A percentile compares a stretch with the other conserved stretches of the same genome.
phyloP scores from a whole-genome alignment of 2,329 filamentous ascomycete genomes.

The Fusarium multiceps region DNA sequence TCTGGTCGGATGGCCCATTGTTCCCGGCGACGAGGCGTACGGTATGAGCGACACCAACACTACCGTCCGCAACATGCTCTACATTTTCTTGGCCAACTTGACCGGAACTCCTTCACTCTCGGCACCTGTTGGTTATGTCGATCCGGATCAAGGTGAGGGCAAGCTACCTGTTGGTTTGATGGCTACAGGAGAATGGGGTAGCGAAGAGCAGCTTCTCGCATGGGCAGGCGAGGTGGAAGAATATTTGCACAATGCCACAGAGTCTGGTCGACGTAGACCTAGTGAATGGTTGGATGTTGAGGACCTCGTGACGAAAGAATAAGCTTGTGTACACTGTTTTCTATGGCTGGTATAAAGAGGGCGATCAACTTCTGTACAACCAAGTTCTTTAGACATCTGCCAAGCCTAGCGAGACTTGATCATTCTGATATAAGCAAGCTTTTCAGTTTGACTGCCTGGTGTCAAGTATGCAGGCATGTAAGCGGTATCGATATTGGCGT shows the following conservation, averaged over 20 bases:
- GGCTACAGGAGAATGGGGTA: conserved; percentile 75
- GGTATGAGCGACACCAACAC: conserved; percentile 80
- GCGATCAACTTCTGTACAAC: too few species aligned
- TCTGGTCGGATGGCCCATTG: conserved; percentile 77
- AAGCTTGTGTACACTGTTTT: not conserved
- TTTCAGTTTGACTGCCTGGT: not conserved
- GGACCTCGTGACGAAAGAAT: conserved; percentile 41
- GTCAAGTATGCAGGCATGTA: not conserved
- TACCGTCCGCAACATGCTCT: conserved; percentile 83
- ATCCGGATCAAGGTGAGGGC: conserved; percentile 66
- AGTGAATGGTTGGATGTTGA: conserved; percentile 70
- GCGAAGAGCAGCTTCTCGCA: conserved; percentile 70
- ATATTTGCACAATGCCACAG: conserved; percentile 62
- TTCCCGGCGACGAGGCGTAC: conserved; percentile 69
- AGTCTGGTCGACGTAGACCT: conserved; percentile 63
- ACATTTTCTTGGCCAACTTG: conserved; percentile 87
- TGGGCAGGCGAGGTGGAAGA: conserved; percentile 69
- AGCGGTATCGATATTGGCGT: not conserved
- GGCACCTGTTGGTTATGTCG: conserved; percentile 78
- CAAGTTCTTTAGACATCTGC: not conserved
- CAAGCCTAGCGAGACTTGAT: not conserved
- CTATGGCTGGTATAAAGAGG: not conserved
- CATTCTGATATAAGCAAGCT: not conserved
- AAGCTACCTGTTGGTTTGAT: conserved; percentile 70
- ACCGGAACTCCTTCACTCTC: conserved; percentile 80